Evolutionary conservation across 495 filamentous ascomycete genomes (phyloP).

Genomic region (Aspergillus indologenus): DNA sequence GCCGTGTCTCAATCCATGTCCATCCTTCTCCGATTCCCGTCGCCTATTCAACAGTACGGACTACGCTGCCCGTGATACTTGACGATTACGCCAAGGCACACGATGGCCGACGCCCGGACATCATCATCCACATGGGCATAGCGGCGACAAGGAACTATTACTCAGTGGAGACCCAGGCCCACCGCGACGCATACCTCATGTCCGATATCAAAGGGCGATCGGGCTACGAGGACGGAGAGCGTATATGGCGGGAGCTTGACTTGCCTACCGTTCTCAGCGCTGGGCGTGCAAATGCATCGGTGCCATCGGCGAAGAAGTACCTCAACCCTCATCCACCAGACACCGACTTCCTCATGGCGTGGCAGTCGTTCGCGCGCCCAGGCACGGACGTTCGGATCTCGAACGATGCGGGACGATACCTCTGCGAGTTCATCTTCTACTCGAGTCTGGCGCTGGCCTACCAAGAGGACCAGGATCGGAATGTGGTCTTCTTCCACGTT

Average conservation of each 20-base stretch:
- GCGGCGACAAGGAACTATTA: slow-evolving; percentile 67
- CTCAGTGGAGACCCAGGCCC: slow-evolving; percentile 65
- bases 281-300: slow-evolving; percentile 20
- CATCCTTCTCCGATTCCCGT: slow-evolving; percentile 67
- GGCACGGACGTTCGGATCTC: slow-evolving; percentile 60
- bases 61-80: slow-evolving; percentile 57
- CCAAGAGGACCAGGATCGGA: slow-evolving; percentile 47
- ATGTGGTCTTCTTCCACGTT: slow-evolving; percentile 77
- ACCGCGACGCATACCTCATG: slow-evolving; percentile 71
- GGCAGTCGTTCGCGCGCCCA: slow-evolving; percentile 31
- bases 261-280: slow-evolving; percentile 35
- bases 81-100: slow-evolving; percentile 34
- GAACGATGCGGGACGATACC: slow-evolving; percentile 73
- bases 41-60: slow-evolving; percentile 61
- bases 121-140: slow-evolving; percentile 78
- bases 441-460: slow-evolving; percentile 60
- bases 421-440: slow-evolving; percentile 88
- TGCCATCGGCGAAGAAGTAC: not conserved
- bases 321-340: slow-evolving; percentile 31
- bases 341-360: slow-evolving; percentile 32
- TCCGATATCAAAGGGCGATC: slow-evolving; percentile 63
- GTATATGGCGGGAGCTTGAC: slow-evolving; percentile 43
- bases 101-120: slow-evolving; percentile 52
- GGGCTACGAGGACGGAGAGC: slow-evolving; percentile 51
- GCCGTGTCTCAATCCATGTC: slow-evolving; percentile 60